phyloP scores from a whole-genome alignment of 768 basidiomycete genomes.

The Flagelloscypha sp. region DNA sequence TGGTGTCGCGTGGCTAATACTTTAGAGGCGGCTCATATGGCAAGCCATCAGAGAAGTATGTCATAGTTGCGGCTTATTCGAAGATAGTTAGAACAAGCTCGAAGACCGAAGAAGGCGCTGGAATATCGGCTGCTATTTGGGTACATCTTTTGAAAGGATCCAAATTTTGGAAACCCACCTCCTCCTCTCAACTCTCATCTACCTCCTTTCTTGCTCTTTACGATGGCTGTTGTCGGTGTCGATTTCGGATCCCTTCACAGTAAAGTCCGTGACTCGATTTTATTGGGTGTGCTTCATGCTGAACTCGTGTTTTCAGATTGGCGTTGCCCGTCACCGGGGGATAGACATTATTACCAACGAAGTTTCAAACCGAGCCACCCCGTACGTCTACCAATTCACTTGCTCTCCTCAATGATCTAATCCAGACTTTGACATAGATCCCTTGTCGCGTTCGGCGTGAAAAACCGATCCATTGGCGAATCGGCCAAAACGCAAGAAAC shows the following conservation, averaged over 20 bases:
- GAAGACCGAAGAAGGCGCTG: no score
- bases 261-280: conserved; percentile 46
- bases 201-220: conserved; percentile 5
- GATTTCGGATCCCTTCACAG: conserved; percentile 88
- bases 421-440: conserved; percentile 44
- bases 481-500: conserved; percentile 95
- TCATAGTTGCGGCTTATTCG: no score
- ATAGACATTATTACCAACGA: conserved; percentile 99
- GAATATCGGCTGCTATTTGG: no score
- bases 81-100: no score
- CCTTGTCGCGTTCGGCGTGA: conserved; percentile 87
- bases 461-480: conserved; percentile 89
- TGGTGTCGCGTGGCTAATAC: no score
- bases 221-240: conserved; percentile 90
- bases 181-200: no score
- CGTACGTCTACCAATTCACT: conserved; percentile 47
- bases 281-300: conserved; percentile 6
- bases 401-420: not conserved
- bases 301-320: conserved; percentile 49
- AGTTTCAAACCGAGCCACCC: conserved; percentile 93
- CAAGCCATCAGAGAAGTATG: no score
- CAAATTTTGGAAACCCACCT: no score
- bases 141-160: no score
- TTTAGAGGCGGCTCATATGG: no score
- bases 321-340: conserved; percentile 90